Conservation (phyloP, 2,329 filamentous ascomycete species). For the Davidsoniella eucalypti region DNA sequence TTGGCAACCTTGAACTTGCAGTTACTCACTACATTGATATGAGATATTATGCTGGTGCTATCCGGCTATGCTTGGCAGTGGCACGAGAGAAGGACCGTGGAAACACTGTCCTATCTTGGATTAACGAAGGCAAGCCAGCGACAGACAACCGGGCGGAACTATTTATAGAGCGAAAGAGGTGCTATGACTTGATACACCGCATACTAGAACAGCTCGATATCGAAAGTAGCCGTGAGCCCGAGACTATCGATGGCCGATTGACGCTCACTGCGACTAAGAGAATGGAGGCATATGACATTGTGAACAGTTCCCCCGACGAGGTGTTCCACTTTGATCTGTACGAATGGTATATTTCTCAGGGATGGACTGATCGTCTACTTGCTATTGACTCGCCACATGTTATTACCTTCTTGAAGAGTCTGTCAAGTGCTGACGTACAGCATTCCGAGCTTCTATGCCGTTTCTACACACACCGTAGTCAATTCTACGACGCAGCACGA, state of each 20-base stretch:
- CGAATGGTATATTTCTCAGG: conserved; percentile 84
- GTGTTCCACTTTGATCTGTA: conserved; percentile 95
- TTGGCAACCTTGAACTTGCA: conserved; percentile 62
- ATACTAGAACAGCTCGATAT: conserved; percentile 64
- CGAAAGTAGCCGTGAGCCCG: conserved; percentile 50
- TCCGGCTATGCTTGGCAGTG: conserved; percentile 70
- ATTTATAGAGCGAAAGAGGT: conserved; percentile 57
- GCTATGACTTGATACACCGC: conserved; percentile 78
- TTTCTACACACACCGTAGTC: conserved; percentile 72
- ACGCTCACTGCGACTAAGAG: conserved; percentile 64
- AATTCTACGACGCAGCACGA: conserved; percentile 72
- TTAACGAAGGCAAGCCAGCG: conserved; percentile 63
- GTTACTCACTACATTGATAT: conserved; percentile 64
- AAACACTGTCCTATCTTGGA: conserved; percentile 70
- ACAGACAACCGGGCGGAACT: conserved; percentile 51
- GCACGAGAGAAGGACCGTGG: conserved; percentile 75
- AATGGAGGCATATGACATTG: conserved; percentile 76
- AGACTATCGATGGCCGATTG: conserved; percentile 59
- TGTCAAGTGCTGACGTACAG: conserved; percentile 52
- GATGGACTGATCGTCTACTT: conserved; percentile 72
- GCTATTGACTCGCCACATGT: conserved; percentile 74
- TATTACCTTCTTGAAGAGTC: conserved; percentile 66
- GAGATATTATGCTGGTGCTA: conserved; percentile 85
- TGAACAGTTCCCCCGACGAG: conserved; percentile 76
- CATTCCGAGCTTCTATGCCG: conserved; percentile 86